These are phyloP conservation scores for Lodderomyces jiufengensis DNA, from an alignment of 1,139 yeast genomes.

Conservation along the genomic window DNA sequence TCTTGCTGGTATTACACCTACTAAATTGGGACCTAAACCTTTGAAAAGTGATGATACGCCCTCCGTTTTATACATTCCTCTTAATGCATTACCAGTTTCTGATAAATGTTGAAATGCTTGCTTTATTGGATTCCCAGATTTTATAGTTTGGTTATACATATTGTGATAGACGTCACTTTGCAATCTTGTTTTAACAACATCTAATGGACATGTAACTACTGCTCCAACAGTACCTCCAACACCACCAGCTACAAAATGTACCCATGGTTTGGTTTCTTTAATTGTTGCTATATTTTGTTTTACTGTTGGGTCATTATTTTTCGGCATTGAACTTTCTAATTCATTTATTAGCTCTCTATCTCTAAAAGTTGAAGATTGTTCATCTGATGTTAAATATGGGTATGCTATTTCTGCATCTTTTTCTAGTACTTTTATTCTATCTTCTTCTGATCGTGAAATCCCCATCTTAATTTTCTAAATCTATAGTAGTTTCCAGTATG, in stretches of 20 bases:
- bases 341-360: slow-evolving; percentile 5
- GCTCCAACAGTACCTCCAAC: slow-evolving; percentile 98
- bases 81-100: slow-evolving; percentile 75
- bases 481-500: no score
- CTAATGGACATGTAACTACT: slow-evolving; percentile 87
- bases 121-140: slow-evolving; percentile 36
- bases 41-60: slow-evolving; percentile 85
- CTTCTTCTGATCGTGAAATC: slow-evolving; percentile 8
- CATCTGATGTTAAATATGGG: slow-evolving; percentile 70
- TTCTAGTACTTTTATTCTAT: slow-evolving; percentile 31
- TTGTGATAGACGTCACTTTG: slow-evolving; percentile 76
- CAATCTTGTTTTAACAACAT: slow-evolving; percentile 91
- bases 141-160: slow-evolving; percentile 39
- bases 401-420: slow-evolving; percentile 56
- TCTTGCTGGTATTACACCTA: slow-evolving; percentile 98
- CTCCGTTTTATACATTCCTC: slow-evolving; percentile 66
- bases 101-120: slow-evolving; percentile 66
- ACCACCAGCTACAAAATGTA: slow-evolving; percentile 99
- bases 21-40: slow-evolving; percentile 94
- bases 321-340: slow-evolving; percentile 3
- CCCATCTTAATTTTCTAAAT: no score
- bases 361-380: slow-evolving; percentile 49
- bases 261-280: slow-evolving; percentile 69
- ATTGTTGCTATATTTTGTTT: slow-evolving; percentile 2
- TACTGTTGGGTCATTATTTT: slow-evolving; percentile 5